These are phyloP conservation scores for Holtermannia corniformis DNA, from an alignment of 768 basidiomycete genomes.

Conservation along the genomic window DNA sequence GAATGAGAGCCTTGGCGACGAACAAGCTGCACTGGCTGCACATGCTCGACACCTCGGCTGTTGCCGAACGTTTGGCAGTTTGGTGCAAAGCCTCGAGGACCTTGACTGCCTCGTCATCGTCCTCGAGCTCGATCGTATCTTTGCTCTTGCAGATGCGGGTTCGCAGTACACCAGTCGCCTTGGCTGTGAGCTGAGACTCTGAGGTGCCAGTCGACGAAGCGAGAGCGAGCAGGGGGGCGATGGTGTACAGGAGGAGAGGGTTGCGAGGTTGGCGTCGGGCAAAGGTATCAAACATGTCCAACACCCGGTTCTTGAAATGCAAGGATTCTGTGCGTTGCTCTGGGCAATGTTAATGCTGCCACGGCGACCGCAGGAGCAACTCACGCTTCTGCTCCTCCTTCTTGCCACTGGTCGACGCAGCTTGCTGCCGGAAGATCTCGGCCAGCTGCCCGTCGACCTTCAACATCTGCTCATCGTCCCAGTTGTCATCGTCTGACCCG, in stretches of 20 bases:
- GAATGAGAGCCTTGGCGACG: constrained; percentile 50
- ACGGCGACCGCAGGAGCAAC: constrained; percentile 1
- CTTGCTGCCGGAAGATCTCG: constrained; percentile 65
- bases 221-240: constrained; percentile 70
- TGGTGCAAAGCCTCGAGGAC: constrained; percentile 58
- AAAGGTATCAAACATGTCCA: constrained; percentile 86
- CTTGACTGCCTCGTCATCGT: constrained; percentile 46
- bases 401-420: constrained; percentile 8
- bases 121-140: constrained; percentile 49
- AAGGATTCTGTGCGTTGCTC: constrained; percentile 76
- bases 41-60: constrained; percentile 54
- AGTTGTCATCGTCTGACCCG: constrained; percentile 47
- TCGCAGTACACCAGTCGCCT: constrained; percentile 69
- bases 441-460: constrained; percentile 87
- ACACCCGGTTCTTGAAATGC: constrained; percentile 90
- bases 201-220: constrained; percentile 57
- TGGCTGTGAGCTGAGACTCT: constrained; percentile 81
- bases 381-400: constrained; percentile 28
- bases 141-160: constrained; percentile 65
- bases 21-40: constrained; percentile 65
- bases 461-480: constrained; percentile 99
- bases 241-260: constrained; percentile 55
- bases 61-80: constrained; percentile 59
- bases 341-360: neutral
- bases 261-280: constrained; percentile 68